A percentile compares a stretch with the other conserved stretches of the same genome.
These are phyloP conservation scores for Tylopilus sp. DNA, from an alignment of 768 basidiomycete species.

Conservation along the genomic window DNA sequence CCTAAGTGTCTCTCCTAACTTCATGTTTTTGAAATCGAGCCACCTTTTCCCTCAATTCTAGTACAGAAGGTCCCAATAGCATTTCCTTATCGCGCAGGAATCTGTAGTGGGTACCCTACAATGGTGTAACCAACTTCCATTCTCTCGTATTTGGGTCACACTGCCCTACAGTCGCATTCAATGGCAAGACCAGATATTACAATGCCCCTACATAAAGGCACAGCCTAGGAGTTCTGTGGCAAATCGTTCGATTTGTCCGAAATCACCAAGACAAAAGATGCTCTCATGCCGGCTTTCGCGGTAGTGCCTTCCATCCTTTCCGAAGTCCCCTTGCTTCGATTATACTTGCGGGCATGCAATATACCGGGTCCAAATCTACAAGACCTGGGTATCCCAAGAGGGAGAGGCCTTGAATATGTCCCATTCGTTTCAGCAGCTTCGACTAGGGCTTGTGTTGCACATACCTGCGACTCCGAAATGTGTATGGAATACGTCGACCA, in stretches of 20 bases:
- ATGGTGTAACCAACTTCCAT: slow-evolving; percentile 18
- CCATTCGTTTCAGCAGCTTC: slow-evolving; percentile 3
- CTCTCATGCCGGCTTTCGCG: slow-evolving; percentile 23
- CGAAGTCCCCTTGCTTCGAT: slow-evolving; percentile 68
- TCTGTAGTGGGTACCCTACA: not conserved
- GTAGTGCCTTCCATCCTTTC: slow-evolving; percentile 41
- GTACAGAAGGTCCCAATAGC: slow-evolving; percentile 1
- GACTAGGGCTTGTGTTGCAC: not conserved
- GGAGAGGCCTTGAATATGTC: slow-evolving; percentile 59
- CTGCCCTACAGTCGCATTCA: slow-evolving; percentile 7
- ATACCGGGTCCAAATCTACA: slow-evolving; percentile 87
- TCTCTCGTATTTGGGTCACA: slow-evolving; percentile 6
- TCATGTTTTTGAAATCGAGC: not conserved
- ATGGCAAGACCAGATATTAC: slow-evolving; percentile 1
- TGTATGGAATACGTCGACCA: slow-evolving; percentile 98
- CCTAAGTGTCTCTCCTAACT: not conserved
- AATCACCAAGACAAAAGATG: slow-evolving; percentile 1
- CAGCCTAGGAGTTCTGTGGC: not conserved
- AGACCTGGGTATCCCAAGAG: slow-evolving; percentile 84
- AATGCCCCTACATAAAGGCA: not conserved
- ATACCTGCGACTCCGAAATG: slow-evolving; percentile 85
- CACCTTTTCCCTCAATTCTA: not conserved
- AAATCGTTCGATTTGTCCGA: slow-evolving; percentile 7
- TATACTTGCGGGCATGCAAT: slow-evolving; percentile 86
- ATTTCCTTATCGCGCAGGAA: slow-evolving; percentile 14